Percentiles rank a stretch among this genome's conserved stretches.
Conservation (phyloP, 2,329 filamentous ascomycete species). For the Cladophialophora chaetospira region DNA sequence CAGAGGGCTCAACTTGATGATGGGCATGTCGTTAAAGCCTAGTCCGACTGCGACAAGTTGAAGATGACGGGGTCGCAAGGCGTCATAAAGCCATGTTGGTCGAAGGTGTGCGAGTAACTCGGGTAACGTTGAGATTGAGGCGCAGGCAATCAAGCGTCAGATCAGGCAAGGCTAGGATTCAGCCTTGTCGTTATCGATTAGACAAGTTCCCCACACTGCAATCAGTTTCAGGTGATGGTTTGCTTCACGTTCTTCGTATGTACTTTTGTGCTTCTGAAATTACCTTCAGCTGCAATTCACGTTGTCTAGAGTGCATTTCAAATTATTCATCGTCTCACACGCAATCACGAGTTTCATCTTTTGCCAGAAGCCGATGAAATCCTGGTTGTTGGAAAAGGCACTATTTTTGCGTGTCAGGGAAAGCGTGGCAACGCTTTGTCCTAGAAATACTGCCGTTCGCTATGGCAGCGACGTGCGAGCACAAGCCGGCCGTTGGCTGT, state of each 20-base stretch:
- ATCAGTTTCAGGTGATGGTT: too few relatives aligned
- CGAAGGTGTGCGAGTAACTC: too few relatives aligned
- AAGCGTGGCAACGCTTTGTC: background rate
- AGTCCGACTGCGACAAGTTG: background rate
- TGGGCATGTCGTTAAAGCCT: slow-evolving; percentile 38
- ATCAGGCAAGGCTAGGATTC: background rate
- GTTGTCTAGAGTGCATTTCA: too few relatives aligned
- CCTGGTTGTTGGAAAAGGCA: too few relatives aligned
- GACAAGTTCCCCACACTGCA: too few relatives aligned
- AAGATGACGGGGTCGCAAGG: background rate
- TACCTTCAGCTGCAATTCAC: too few relatives aligned
- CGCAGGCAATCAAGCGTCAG: background rate
- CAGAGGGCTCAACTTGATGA: slow-evolving; percentile 61
- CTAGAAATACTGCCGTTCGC: background rate
- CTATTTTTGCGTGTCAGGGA: too few relatives aligned
- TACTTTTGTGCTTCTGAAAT: too few relatives aligned
- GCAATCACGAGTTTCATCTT: too few relatives aligned
- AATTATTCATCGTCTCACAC: too few relatives aligned
- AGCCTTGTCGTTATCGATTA: background rate
- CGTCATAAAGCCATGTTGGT: slow-evolving; percentile 1
- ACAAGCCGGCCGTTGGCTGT: slow-evolving; percentile 31
- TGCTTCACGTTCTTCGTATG: too few relatives aligned
- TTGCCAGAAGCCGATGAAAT: too few relatives aligned
- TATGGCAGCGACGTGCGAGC: slow-evolving; percentile 25
- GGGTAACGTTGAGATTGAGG: background rate